Conservation (phyloP, 768 basidiomycete species). For the Naganishia antarctica region DNA sequence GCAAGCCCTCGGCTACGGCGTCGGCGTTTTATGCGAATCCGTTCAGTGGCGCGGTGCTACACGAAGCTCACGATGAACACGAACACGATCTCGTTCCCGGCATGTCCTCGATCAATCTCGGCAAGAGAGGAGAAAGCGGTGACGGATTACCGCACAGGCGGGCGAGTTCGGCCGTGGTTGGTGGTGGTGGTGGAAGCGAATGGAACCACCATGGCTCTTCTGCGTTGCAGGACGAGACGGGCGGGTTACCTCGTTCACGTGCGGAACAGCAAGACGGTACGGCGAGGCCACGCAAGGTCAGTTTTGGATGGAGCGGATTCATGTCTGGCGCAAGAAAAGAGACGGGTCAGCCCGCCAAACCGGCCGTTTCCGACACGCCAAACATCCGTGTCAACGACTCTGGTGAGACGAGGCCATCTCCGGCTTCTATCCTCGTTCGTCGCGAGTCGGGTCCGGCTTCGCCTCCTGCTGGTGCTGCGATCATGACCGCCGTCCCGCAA, state of each 20-base stretch:
- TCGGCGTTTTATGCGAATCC: conserved; percentile 11
- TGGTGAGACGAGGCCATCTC: not conserved
- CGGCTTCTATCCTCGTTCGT: conserved; percentile 13
- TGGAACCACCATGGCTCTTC: not conserved
- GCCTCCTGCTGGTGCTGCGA: not conserved
- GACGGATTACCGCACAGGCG: not conserved
- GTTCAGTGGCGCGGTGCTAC: conserved; percentile 11
- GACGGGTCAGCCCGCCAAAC: too few relatives aligned
- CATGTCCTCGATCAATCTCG: conserved; percentile 2
- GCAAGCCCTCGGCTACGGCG: not conserved
- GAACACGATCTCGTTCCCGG: conserved; percentile 3
- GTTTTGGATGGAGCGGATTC: conserved; percentile 20
- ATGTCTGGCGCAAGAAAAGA: conserved; percentile 1
- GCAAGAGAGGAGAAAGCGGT: not conserved
- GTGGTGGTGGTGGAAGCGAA: not conserved
- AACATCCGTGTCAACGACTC: too few relatives aligned
- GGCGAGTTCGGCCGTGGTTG: not conserved
- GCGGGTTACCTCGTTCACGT: not conserved
- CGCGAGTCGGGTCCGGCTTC: not conserved
- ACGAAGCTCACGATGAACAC: conserved; percentile 14
- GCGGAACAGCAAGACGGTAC: not conserved
- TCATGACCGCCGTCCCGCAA: too few relatives aligned
- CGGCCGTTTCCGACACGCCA: too few relatives aligned
- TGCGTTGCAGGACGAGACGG: not conserved
- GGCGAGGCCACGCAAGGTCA: not conserved